Base-by-base conservation (phyloP, 1,284 basidiomycete genomes). In the Naganishia sp. region DNA sequence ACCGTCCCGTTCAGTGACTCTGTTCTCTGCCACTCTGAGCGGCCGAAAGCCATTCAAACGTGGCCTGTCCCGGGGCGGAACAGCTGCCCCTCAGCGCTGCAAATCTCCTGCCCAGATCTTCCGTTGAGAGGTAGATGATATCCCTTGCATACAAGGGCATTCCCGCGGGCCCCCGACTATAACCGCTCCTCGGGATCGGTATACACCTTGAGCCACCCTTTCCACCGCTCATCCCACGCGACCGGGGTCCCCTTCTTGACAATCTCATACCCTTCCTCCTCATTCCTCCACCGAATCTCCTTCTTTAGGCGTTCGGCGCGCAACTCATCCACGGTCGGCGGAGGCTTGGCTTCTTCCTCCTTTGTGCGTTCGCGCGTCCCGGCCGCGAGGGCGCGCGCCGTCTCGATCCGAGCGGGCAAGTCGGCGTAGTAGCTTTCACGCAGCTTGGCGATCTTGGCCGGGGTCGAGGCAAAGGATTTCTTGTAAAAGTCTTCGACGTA, bases 271-370 rank as follows among this genome's bases (percentile, higher is more conserved):
- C 90, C 92, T 66, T 84, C 84, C 70, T 88, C 81, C 70, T 90
- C 87, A 33, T 84, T 84, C 59, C 84, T 84, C 94, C 94, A 97
- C 70, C 87, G 83, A 71, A 87, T 78, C 82, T 97, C 94, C 81
- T 92, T 94, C 79, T 88, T 88, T 78, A 91, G 78, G 67, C 92
- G 83, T 80, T 94, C 90, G 25, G 87, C 87, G 55, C 87, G 85
- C 57, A 97, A 82, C 74, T 95, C 90, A 28, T 90, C 87, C 79
- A 98, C 92, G 1, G 89, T 93, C 44, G 86, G 87, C 6, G 94
- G 91, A 2, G 92, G 90, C 72, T 90, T 86, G 50, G 84, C 84
- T 68, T 82, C 78, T 80, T 98, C 94, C 66, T 90, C 89, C 75
- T 90, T 89, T 7, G 90, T 94, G 18, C 88, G 86, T 73, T 94